These are phyloP conservation scores for Dalbergia oliveri DNA, from an alignment of 306 rosid genomes.

Conservation along the genomic window DNA sequence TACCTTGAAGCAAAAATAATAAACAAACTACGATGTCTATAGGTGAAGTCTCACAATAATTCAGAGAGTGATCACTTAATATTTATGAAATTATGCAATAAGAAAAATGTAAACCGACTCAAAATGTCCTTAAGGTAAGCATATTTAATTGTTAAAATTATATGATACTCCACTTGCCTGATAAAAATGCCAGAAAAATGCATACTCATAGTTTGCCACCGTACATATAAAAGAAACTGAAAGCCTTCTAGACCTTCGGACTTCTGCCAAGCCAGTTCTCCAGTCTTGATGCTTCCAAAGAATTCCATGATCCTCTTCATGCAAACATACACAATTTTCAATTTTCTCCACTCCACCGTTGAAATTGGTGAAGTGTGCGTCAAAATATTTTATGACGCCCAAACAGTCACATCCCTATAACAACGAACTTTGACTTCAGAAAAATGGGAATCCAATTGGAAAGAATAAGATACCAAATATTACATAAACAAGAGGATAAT, in stretches of 20 bases:
- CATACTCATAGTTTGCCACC: slow-evolving; percentile 94
- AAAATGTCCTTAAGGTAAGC: slow-evolving; percentile 26
- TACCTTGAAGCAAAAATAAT: slow-evolving; percentile 12
- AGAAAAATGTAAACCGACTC: background rate
- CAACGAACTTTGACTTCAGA: slow-evolving; percentile 48
- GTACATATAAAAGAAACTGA: slow-evolving; percentile 89
- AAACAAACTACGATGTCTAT: background rate
- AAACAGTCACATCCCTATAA: slow-evolving; percentile 90
- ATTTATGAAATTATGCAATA: slow-evolving; percentile 28
- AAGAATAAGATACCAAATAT: slow-evolving; percentile 28
- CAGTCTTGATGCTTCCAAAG: slow-evolving; percentile 98
- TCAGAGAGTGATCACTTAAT: slow-evolving; percentile 18
- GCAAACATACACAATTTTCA: slow-evolving; percentile 92
- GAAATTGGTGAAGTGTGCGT: slow-evolving; percentile 91
- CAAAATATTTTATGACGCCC: slow-evolving; percentile 91
- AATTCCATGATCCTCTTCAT: slow-evolving; percentile 94
- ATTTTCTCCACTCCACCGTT: slow-evolving; percentile 91
- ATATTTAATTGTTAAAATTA: slow-evolving; percentile 18
- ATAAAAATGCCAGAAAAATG: slow-evolving; percentile 93
- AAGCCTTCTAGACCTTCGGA: slow-evolving; percentile 89
- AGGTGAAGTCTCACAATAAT: slow-evolving; percentile 18
- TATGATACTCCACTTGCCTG: slow-evolving; percentile 71
- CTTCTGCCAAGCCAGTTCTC: slow-evolving; percentile 98
- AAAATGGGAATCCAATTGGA: background rate
- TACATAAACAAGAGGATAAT: slow-evolving; percentile 27